phyloP scores from a whole-genome alignment of 169 alveolate genomes.

The Babesia divergens region DNA sequence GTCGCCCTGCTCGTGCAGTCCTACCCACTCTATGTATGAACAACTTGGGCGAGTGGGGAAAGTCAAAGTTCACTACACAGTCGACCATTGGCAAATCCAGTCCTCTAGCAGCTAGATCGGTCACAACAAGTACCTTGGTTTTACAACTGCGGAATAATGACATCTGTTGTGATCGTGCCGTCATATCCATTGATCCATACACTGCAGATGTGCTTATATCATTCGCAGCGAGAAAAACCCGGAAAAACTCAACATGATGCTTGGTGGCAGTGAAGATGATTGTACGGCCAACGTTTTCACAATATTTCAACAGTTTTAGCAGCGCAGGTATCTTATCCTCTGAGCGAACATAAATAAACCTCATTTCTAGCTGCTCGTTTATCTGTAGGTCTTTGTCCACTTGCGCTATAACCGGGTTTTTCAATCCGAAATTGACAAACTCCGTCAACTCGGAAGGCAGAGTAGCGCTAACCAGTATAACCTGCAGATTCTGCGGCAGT shows the following conservation, averaged over 20 bases:
- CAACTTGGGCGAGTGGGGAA: slow-evolving; percentile 92
- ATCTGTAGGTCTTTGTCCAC: slow-evolving; percentile 63
- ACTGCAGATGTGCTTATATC: slow-evolving; percentile 38
- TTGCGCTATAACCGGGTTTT: slow-evolving; percentile 79
- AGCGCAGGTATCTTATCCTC: slow-evolving; percentile 60
- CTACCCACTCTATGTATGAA: slow-evolving; percentile 99
- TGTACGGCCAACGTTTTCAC: slow-evolving; percentile 12
- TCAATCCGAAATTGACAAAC: slow-evolving; percentile 87
- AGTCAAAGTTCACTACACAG: slow-evolving; percentile 95
- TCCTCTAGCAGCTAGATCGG: slow-evolving; percentile 99
- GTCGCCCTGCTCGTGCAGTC: slow-evolving; percentile 97
- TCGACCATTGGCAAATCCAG: slow-evolving; percentile 96
- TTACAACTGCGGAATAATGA: slow-evolving; percentile 28
- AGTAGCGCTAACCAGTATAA: slow-evolving; percentile 91
- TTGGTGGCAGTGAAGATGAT: slow-evolving; percentile 60
- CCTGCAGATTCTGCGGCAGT: slow-evolving; percentile 83
- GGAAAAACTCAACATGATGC: slow-evolving; percentile 66
- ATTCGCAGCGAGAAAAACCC: slow-evolving; percentile 23
- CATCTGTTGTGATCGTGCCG: slow-evolving; percentile 55
- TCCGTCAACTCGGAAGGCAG: slow-evolving; percentile 88
- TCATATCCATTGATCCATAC: slow-evolving; percentile 66
- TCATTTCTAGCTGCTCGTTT: slow-evolving; percentile 53
- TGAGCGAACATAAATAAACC: slow-evolving; percentile 38
- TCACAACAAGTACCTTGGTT: slow-evolving; percentile 77
- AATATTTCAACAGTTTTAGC: slow-evolving; percentile 1